phyloP scores from a whole-genome alignment of 441 rosid species.

The Syzygium malaccense region DNA sequence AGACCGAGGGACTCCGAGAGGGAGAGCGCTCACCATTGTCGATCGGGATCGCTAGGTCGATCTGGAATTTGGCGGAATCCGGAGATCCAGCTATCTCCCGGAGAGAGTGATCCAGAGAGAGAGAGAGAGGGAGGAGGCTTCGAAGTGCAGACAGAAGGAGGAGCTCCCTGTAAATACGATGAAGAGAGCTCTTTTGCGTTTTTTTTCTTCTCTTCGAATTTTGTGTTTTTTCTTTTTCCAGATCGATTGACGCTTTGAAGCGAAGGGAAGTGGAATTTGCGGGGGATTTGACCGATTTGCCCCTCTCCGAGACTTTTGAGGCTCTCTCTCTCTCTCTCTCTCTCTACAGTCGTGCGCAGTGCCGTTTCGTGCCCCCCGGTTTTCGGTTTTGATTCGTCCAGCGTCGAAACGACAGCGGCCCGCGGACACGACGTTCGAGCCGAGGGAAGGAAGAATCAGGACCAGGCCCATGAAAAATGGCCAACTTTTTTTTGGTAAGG shows the following conservation, averaged over 20 bases:
- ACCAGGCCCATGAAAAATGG: not conserved
- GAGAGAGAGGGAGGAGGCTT: not conserved
- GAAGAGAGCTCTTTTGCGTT: not conserved
- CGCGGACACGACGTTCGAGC: not conserved
- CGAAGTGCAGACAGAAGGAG: not conserved
- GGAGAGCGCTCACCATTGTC: not conserved
- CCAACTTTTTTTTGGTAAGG: too few relatives aligned
- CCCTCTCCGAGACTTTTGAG: not conserved
- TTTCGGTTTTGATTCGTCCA: not conserved
- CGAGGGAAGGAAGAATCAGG: not conserved
- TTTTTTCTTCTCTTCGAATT: not conserved
- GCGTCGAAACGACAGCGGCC: not conserved
- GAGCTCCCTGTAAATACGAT: not conserved
- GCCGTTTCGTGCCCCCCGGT: not conserved
- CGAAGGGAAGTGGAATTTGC: not conserved
- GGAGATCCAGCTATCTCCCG: not conserved
- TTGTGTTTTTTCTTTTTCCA: not conserved
- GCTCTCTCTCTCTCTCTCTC: not conserved
- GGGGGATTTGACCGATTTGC: not conserved
- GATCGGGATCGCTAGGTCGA: not conserved
- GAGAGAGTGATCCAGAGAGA: not conserved
- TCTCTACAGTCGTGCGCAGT: not conserved
- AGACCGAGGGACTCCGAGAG: not conserved
- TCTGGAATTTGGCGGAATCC: not conserved
- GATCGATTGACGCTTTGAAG: not conserved